Base-by-base conservation (phyloP, 2,329 filamentous ascomycete genomes). In the Verticillium albo-atrum region DNA sequence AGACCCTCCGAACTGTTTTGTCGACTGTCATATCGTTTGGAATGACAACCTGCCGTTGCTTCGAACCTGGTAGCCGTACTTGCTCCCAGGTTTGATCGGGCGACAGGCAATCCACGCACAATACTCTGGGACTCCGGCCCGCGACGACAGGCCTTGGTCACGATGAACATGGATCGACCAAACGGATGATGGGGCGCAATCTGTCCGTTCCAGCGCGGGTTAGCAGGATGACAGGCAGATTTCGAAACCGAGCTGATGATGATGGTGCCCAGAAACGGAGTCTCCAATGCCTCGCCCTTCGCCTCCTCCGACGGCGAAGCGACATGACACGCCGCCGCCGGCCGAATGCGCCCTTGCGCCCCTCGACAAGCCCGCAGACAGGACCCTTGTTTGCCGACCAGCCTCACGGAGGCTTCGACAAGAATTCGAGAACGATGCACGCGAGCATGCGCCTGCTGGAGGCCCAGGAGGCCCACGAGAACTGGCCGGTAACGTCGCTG, bases 401-500 rank as follows among this genome's bases (percentile, higher is more conserved):
- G 42, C 20, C 42, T 47, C 42, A 20, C 42, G 20, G 20, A 47
- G 42, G 42, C 42, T 47, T 47, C 42, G 42, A 47, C 42, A 47
- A 12, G 42, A 47, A 47, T 47, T 47, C 42, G 42, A 47, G 42
- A 47, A 47, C 42, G 42, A 47, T 47, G 20, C 42, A 47, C 20
- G 42, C n/a, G 42, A 47, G 42, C 42, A 23, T 47, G 42, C 9
- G 42, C n/a, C 42, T 23, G 34, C 42, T 23, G 6, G 42, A 47
- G 42, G 42, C 42, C 42, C 20, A 23, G 20, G 42, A 47, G 42
- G 42, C 42, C 42, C 42, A 59, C 59, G 51, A 61, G 54, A 57
- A 59, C 61, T 59, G 34, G 61, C 59, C 59, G 61, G 57, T 61
- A 59, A 61, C 59, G 26, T 62, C 59, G 61, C 59, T 62, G 61